Base-by-base conservation (phyloP, 306 rosid genomes). In the Senna siamea region DNA sequence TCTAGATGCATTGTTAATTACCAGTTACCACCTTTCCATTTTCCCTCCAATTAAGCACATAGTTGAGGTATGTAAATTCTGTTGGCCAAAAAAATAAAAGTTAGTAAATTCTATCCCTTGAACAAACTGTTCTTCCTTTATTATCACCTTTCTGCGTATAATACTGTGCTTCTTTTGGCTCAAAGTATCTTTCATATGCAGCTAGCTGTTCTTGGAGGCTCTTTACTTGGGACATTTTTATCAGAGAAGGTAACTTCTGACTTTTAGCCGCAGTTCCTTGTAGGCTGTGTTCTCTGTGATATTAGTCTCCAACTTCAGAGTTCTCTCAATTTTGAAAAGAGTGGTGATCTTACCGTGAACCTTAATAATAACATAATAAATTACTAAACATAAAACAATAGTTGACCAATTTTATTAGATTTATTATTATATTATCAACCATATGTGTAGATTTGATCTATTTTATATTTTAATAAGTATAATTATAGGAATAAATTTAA, bases 141-240 rank as follows among this genome's bases (percentile, higher is more conserved):
- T 48, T 72, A 13, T 71, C 48, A 7, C 68, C 14, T 50, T 9
- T 79, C 50, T 34, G 20, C 53, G 50, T 59, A 23, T 53, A 22
- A 59, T 70, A 18, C 59, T 63, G 58, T 37, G 73, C 44, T 46
- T 44, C 48, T 14, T 66, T 11, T 58, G 26, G 59, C 62, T 46
- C 34, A 30, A 28, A 1, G 22, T 53, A 12, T 68, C 44, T 77
- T 81, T 67, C 51, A 41, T 23, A 19, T 72, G 84, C 92, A 95
- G 98, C 71, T 94, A 78, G 99, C 98, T 74, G 97, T 95, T 20
- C 83, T 95, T 73, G 99, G 98, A 75, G 98, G 98, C 70, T 89
- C 99, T 60, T 78, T 95, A 73, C 76, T 95, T 17, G 99, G 99
- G 69, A 80, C 96, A 66, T 89, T 90, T 83, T 79, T 95, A 77